These are phyloP conservation scores for Incumbomyces delicatus DNA, from an alignment of 2,329 filamentous ascomycete genomes.

Conservation along the genomic window DNA sequence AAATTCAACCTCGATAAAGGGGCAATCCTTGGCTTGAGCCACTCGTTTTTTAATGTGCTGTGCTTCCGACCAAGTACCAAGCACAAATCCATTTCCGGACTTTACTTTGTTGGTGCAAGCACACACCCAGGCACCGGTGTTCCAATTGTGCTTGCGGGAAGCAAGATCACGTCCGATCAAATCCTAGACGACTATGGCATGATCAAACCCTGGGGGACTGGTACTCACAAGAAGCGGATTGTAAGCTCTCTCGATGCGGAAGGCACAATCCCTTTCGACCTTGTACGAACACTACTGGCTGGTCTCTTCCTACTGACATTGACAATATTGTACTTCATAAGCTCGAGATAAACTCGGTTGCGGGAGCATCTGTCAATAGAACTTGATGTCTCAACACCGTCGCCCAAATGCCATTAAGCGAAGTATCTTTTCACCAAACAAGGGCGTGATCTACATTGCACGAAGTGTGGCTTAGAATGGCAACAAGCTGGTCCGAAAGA, in stretches of 20 bases:
- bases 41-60: constrained; percentile 53
- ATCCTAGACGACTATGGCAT: constrained; percentile 34
- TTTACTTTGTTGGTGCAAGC: constrained; percentile 66
- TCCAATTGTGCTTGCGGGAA: constrained; percentile 61
- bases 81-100: constrained; percentile 25
- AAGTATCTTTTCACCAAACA: too few species aligned
- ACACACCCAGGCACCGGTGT: constrained; percentile 70
- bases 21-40: constrained; percentile 61
- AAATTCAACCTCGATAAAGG: constrained; percentile 67
- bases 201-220: constrained; percentile 31
- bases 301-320: constrained; percentile 7
- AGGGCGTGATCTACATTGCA: too few species aligned
- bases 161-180: constrained; percentile 51
- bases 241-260: constrained; percentile 16
- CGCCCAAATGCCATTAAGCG: too few species aligned
- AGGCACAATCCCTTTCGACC: constrained; percentile 13
- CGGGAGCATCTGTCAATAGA: background rate
- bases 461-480: too few species aligned
- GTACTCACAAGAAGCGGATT: constrained; percentile 10
- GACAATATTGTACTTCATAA: constrained; percentile 6
- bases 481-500: too few species aligned
- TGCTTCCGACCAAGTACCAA: constrained; percentile 25
- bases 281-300: constrained; percentile 5
- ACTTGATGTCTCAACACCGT: too few species aligned
- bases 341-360: background rate